Base-by-base conservation (phyloP, 192 early-diverging fungal species). In the Coemansia biformis region DNA sequence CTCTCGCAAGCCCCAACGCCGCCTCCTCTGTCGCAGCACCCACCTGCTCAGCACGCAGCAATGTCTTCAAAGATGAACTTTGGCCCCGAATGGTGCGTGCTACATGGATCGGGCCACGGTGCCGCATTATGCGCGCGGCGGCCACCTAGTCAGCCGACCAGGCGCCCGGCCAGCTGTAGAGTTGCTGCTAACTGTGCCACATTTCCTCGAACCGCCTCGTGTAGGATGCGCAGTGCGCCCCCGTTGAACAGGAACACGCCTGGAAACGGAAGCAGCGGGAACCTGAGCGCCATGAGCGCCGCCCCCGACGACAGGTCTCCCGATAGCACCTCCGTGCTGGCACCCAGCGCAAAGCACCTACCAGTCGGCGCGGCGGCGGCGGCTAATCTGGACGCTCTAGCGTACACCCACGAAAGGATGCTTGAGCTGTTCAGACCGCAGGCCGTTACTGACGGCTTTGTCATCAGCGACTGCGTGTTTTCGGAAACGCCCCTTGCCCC, bases 321-420 rank as follows among this genome's bases (percentile, higher is more conserved):
- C 26, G 56, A 42, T 17, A 23, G 41, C 22, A 30, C 31, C 12
- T 33, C 28, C 22, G 41, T 21, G 26, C 21, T 29, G 10, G 28
- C 31, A 19, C 6, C 42, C 18, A 31, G 32, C 30, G 42, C 37
- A 5, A 45, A 46, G 22, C 46, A 17, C 30, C 43, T 9, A 9
- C 29, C 10, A 9, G 3, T 9, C 1, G 29, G 29, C 29, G 29
- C 4, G 8, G 29, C 40, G 9, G 18, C 71, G 28, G 26, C 58
- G 9, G 76, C 59, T 5, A 60, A 60, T 5, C 30, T 78, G 16
- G 77, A 77, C 24, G 66, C 80, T 12, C 83, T 78, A 54, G 81
- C 78, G 70, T 89, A 86, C 64, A 81, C 84, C 12, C 83, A 83
- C 41, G 87, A 87, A 31, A 71, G 77, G 31, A 87, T 89, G 85